Conservation (phyloP, 345 rosid species). For the Euphorbia pulcherrima region DNA sequence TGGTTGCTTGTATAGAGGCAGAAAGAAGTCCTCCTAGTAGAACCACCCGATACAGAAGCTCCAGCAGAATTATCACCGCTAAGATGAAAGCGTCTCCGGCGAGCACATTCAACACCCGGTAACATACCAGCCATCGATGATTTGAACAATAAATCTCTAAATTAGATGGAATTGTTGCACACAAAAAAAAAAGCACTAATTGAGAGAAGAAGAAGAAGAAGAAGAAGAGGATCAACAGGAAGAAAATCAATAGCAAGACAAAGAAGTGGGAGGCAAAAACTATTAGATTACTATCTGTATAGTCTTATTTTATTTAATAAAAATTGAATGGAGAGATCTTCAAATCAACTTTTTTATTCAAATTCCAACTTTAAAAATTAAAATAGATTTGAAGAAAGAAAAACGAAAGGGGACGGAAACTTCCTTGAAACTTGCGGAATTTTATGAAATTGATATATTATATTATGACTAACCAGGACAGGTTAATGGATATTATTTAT, state of each 20-base stretch:
- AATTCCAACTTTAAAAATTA: background rate
- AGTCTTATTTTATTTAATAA: background rate
- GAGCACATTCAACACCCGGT: constrained; percentile 78
- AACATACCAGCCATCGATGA: constrained; percentile 73
- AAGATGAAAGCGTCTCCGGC: constrained; percentile 66
- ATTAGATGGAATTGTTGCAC: background rate
- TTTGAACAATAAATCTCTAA: background rate
- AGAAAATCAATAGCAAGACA: no score
- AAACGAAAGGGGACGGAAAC: background rate
- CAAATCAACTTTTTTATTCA: background rate
- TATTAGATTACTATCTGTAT: constrained; percentile 4
- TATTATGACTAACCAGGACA: no score
- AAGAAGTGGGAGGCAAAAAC: constrained; percentile 14
- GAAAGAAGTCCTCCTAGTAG: constrained; percentile 51
- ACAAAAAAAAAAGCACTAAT: background rate
- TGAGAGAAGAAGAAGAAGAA: background rate
- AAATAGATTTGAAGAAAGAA: background rate
- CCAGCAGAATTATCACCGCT: constrained; percentile 39
- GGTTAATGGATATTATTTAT: no score
- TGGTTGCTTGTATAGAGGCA: constrained; percentile 53
- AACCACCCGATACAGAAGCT: constrained; percentile 23
- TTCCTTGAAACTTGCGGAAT: background rate
- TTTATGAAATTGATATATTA: no score
- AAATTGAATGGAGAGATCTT: background rate
- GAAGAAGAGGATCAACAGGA: no score